Percentiles rank a stretch among this genome's conserved stretches.
These are phyloP conservation scores for Microbotryomycetes sp. DNA, from an alignment of 1,284 basidiomycete species.

Conservation along the genomic window DNA sequence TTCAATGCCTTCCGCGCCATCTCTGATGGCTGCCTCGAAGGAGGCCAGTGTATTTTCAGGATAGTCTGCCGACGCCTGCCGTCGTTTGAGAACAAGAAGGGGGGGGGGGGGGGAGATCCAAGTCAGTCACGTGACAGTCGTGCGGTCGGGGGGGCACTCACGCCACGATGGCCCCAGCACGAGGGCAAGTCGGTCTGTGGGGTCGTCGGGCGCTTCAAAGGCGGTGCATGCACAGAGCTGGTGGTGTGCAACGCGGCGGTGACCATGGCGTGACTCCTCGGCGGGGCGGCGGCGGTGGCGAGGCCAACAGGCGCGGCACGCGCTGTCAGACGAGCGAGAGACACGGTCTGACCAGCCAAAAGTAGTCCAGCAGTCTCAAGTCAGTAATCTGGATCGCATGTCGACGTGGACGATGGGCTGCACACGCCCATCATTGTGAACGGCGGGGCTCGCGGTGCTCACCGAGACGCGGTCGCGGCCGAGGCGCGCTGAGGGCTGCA, in stretches of 20 bases:
- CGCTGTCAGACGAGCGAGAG: too few species aligned
- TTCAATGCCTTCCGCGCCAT: constrained; percentile 92
- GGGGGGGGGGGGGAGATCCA: constrained; percentile 9
- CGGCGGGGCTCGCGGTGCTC: too few species aligned
- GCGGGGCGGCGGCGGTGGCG: background rate
- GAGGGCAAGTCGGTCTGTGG: constrained; percentile 45
- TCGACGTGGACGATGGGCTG: too few species aligned
- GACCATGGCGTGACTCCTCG: background rate
- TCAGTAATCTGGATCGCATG: too few species aligned
- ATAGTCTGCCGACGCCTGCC: constrained; percentile 75
- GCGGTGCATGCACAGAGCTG: too few species aligned
- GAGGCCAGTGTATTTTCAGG: constrained; percentile 48
- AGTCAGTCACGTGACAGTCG: constrained; percentile 9
- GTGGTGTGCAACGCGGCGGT: background rate
- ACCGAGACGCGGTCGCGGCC: too few species aligned
- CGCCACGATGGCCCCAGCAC: constrained; percentile 92
- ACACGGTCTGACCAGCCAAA: too few species aligned
- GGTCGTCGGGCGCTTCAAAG: too few species aligned
- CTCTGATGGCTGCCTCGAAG: constrained; percentile 84
- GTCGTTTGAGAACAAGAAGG: too few species aligned
- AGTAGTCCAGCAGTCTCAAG: too few species aligned
- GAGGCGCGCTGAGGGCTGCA: too few species aligned
- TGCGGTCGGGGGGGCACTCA: constrained; percentile 46
- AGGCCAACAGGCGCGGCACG: background rate
- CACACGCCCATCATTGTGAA: too few species aligned